Percentiles rank a stretch among this genome's conserved stretches.
Evolutionary conservation across 208 protist genomes (phyloP).

Genomic region (Naegleria gruberi): DNA sequence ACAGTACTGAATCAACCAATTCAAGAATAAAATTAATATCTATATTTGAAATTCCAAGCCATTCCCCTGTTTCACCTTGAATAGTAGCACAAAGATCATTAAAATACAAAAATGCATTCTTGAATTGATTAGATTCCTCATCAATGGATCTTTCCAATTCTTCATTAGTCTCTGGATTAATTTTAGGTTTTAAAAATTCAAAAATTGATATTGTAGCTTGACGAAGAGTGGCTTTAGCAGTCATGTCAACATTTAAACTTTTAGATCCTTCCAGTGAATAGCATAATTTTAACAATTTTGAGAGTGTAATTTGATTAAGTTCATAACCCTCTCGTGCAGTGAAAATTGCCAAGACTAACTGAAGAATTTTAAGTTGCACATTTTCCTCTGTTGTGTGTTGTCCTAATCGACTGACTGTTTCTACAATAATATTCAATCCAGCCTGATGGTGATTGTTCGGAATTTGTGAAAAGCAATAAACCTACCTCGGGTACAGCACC

Average conservation of each 20-base stretch:
- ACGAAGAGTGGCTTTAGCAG: neutral
- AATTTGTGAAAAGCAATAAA: neutral
- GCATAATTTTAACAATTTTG: conserved; percentile 14
- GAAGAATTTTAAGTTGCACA: neutral
- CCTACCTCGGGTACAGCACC: neutral
- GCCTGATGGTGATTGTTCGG: neutral
- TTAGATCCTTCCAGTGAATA: neutral
- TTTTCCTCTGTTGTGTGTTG: neutral
- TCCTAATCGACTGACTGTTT: neutral
- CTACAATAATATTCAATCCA: neutral
- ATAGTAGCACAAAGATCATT: neutral
- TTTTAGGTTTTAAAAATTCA: neutral
- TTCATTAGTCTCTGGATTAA: neutral
- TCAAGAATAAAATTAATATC: neutral
- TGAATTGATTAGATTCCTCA: neutral
- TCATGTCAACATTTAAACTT: neutral
- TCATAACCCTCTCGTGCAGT: neutral
- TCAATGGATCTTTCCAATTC: neutral
- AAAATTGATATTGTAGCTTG: neutral
- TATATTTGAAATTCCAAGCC: neutral
- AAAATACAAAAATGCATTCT: neutral
- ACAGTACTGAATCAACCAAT: neutral
- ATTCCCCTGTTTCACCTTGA: neutral
- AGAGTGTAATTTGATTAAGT: neutral
- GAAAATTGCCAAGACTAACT: neutral